Evolutionary conservation across 345 rosid species (phyloP), one percentile per base, ranked within the genome.

Genomic region (Adansonia digitata): DNA sequence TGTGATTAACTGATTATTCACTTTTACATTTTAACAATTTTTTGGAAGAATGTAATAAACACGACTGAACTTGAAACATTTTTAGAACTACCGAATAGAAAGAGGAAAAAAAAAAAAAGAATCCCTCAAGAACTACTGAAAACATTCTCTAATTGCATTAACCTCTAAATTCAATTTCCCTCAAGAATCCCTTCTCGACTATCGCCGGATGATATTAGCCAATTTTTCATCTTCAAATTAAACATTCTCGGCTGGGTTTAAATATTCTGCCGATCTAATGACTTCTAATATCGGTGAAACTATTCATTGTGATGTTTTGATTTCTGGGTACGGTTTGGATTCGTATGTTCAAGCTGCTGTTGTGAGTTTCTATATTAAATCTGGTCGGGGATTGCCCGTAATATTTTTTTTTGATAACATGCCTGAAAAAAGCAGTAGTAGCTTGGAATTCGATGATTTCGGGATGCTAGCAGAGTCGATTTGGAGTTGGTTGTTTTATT

Each of bases 351-450:
- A 90, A 75, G 82, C 94, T 13, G 88, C 94, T 53, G 78, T 94
- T 4, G 91, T 92, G 3, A 74, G 87, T 4, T 85, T 89, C 0
- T 89, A 92, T 42, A 82, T 82, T 0, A 94, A 91, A 70, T 84
- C 79, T 22, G 83, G 88, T 0, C 73, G 73, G 14, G 56, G 39
- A 66, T 61, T 31, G 97, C 98, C 13, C 86, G 91, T 48, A 76
- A 75, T 63, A 83, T 91, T 87, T 94, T 94, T 91, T 87, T 94
- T 94, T 74, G 97, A 89, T 65, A 83, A 56, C 85, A 85, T 91
- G 88, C 85, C 83, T 22, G 91, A 53, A 0, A 53, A 20, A 53
- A 53, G n/a, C 57, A 6, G 27, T 53, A n/a, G 27, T 53, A 7
- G 57, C 57, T 53, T 53, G 57, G 57, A 53, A 53, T 53, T 53